Conservation (phyloP, 805 yeast species). For the Yamadazyma paraphyllophila region DNA sequence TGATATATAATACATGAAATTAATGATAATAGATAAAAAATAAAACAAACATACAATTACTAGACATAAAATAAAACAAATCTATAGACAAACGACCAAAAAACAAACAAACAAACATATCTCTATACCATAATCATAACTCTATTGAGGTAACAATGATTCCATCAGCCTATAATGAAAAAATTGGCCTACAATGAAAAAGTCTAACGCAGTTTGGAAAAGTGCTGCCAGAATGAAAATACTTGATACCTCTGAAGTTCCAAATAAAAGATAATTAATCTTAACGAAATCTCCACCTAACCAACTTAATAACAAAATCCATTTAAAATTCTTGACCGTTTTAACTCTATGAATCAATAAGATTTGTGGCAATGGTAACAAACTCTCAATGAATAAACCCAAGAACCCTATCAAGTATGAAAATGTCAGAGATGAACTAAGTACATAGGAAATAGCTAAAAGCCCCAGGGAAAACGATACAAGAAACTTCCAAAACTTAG, state of each 20-base stretch:
- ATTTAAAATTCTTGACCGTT: slow-evolving; percentile 75
- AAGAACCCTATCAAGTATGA: slow-evolving; percentile 55
- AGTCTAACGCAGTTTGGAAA: slow-evolving; percentile 74
- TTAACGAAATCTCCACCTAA: slow-evolving; percentile 84
- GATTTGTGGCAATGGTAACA: slow-evolving; percentile 75
- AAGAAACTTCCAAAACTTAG: slow-evolving; percentile 62
- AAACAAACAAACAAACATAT: too few relatives aligned
- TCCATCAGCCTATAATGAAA: slow-evolving; percentile 47
- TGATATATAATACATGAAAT: neutral
- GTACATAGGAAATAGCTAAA: slow-evolving; percentile 38
- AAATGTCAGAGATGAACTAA: slow-evolving; percentile 36
- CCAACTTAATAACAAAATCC: slow-evolving; percentile 78
- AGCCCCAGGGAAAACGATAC: slow-evolving; percentile 42
- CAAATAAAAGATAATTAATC: slow-evolving; percentile 69
- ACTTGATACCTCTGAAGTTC: slow-evolving; percentile 65
- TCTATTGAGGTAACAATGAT: slow-evolving; percentile 3
- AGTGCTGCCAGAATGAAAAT: slow-evolving; percentile 69
- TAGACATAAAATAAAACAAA: neutral
- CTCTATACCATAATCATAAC: neutral
- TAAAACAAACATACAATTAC: neutral
- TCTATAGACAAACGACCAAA: neutral
- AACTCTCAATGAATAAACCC: slow-evolving; percentile 70
- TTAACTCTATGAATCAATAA: slow-evolving; percentile 63
- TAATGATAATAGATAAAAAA: neutral
- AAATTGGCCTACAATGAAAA: slow-evolving; percentile 71